phyloP scores from a whole-genome alignment of 192 early-diverging fungal genomes.

The Coemansia guatemalensis region DNA sequence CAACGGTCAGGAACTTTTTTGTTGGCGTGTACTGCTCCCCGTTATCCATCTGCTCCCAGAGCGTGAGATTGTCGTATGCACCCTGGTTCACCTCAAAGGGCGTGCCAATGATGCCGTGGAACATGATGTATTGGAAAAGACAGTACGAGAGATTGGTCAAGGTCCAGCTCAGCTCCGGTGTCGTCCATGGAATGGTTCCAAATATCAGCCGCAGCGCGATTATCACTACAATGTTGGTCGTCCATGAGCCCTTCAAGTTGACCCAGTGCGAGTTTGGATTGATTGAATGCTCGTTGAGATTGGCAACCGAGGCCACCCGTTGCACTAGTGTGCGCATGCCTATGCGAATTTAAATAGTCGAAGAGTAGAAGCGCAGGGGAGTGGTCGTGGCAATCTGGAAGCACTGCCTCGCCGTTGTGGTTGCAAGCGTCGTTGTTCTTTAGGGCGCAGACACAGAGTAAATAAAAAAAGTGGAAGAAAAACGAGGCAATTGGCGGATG shows the following conservation, averaged over 20 bases:
- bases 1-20: slow-evolving; percentile 94
- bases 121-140: slow-evolving; percentile 94
- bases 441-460: not conserved
- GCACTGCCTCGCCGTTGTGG: not conserved
- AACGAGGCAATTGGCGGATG: not conserved
- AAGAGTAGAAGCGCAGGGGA: not conserved
- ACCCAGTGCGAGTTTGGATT: slow-evolving; percentile 61
- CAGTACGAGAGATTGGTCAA: slow-evolving; percentile 92
- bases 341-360: slow-evolving; percentile 7
- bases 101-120: slow-evolving; percentile 95
- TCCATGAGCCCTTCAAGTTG: slow-evolving; percentile 76
- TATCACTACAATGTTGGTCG: slow-evolving; percentile 84
- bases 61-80: slow-evolving; percentile 87
- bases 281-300: slow-evolving; percentile 53
- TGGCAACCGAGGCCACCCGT: slow-evolving; percentile 51
- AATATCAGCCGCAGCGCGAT: slow-evolving; percentile 74
- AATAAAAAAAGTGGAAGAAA: not conserved
- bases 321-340: slow-evolving; percentile 48
- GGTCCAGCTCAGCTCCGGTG: slow-evolving; percentile 94
- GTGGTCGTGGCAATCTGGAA: not conserved
- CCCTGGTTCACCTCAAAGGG: slow-evolving; percentile 95
- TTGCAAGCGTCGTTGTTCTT: not conserved
- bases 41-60: slow-evolving; percentile 99
- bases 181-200: slow-evolving; percentile 85
- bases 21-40: slow-evolving; percentile 97